phyloP scores from a whole-genome alignment of 2,329 filamentous ascomycete species.

The Orbilia oligospora region DNA sequence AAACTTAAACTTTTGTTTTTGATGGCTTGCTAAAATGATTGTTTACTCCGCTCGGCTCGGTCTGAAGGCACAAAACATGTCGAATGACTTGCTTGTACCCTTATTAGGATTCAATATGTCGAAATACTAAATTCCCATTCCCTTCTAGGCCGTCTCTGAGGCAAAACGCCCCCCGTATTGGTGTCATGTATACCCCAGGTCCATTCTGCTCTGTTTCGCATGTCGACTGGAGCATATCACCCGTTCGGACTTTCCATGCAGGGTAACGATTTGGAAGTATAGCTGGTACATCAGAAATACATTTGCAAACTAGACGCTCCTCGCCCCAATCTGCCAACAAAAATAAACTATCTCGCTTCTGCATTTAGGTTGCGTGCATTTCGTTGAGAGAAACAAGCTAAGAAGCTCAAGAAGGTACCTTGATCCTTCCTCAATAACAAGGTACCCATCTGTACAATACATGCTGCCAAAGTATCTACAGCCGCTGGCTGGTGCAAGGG shows the following conservation, averaged over 20 bases:
- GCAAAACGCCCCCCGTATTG: constrained; percentile 39
- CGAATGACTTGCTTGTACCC: constrained; percentile 24
- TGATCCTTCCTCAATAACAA: constrained; percentile 44
- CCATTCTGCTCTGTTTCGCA: constrained; percentile 31
- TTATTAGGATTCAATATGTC: constrained; percentile 16
- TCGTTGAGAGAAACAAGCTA: constrained; percentile 43
- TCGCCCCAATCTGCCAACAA: constrained; percentile 44
- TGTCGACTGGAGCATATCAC: constrained; percentile 26
- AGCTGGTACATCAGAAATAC: constrained; percentile 11
- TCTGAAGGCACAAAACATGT: constrained; percentile 11
- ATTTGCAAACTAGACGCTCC: constrained; percentile 5
- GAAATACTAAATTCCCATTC: constrained; percentile 43
- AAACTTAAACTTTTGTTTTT: neutral
- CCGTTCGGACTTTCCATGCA: constrained; percentile 44
- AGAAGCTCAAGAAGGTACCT: constrained; percentile 34
- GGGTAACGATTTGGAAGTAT: constrained; percentile 52
- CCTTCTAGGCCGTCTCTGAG: constrained; percentile 35
- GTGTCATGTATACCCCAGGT: constrained; percentile 48
- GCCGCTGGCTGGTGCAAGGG: constrained; percentile 57
- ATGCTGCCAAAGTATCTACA: constrained; percentile 42
- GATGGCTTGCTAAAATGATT: neutral
- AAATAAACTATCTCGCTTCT: constrained; percentile 62
- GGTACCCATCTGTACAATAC: constrained; percentile 51
- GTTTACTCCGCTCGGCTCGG: constrained; percentile 15
- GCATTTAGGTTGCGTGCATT: constrained; percentile 60